A percentile compares a stretch with the other conserved stretches of the same genome.
Conservation (phyloP, 2,329 filamentous ascomycete species). For the Penicillium sp. region DNA sequence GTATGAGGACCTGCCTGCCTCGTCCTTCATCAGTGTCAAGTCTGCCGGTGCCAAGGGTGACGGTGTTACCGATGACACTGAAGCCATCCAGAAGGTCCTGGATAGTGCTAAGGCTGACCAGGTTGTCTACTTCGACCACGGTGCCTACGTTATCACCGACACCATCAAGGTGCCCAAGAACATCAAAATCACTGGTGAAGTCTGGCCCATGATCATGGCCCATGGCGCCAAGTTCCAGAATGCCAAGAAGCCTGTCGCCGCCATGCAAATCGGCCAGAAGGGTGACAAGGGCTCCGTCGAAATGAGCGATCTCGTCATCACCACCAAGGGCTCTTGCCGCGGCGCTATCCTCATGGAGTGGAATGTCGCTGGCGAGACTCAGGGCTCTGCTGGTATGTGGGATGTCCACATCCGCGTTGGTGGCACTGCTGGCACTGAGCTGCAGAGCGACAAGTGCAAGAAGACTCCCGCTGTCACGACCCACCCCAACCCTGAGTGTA, state of each 20-base stretch:
- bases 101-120: constrained; percentile 58
- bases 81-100: constrained; percentile 72
- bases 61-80: constrained; percentile 79
- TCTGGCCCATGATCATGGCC: constrained; percentile 87
- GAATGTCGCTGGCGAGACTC: constrained; percentile 64
- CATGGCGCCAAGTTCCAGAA: constrained; percentile 69
- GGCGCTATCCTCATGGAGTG: constrained; percentile 89
- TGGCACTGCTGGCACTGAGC: constrained; percentile 73
- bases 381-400: constrained; percentile 77
- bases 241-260: constrained; percentile 68
- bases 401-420: constrained; percentile 94
- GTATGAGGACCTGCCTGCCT: constrained; percentile 64
- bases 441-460: constrained; percentile 72
- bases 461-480: constrained; percentile 66
- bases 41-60: constrained; percentile 79
- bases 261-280: constrained; percentile 74
- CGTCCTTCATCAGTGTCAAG: constrained; percentile 77
- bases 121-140: constrained; percentile 61
- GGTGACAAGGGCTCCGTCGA: constrained; percentile 77
- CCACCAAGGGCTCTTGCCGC: constrained; percentile 74
- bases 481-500: constrained; percentile 60
- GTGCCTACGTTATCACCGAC: constrained; percentile 56
- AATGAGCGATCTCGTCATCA: constrained; percentile 80
- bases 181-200: constrained; percentile 82
- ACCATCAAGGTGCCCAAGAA: constrained; percentile 63